Evolutionary conservation across 352 stramenopile genomes (phyloP), one percentile per base, ranked within the genome.

Genomic region (Discostella stelligera): DNA sequence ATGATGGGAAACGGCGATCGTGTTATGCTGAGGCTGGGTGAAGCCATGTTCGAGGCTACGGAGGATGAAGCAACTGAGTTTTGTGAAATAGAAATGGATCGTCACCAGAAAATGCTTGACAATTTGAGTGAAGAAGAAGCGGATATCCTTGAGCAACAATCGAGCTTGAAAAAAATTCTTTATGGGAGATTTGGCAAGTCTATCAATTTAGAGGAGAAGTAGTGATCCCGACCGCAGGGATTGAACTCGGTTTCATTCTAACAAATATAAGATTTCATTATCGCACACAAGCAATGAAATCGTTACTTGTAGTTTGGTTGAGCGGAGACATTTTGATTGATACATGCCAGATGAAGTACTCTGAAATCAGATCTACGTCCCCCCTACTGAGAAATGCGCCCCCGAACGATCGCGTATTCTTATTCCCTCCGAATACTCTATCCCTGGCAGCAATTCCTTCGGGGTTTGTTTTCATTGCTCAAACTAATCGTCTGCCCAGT

Each of bases 181-280:
- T 99, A 99, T 89, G 89, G 88, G 41, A 90, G 96, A 77, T 99
- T 99, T 82, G 96, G 96, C 49, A 94, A 96, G 68, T 97, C 90
- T 70, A 99, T 99, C 71, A 98, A 99, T 86, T 85, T 99, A 39
- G 96, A 98, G 89, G 95, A 91, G 65, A 80, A 83, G 46, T 85
- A 60, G 37, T 10, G 2, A 44, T 44, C 37, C 11, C 37, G 37
- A 3, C 37, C 37, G n/a, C n/a, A n/a, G n/a, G n/a, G n/a, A n/a
- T n/a, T n/a, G n/a, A n/a, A n/a, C n/a, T n/a, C n/a, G n/a, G n/a
- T n/a, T n/a, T n/a, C n/a, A n/a, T n/a, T n/a, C n/a, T n/a, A n/a
- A n/a, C n/a, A n/a, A n/a, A n/a, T n/a, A n/a, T 44, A 13, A 44
- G 37, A 44, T 44, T 44, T 44, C 37, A 44, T 44, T 44, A 44